These are phyloP conservation scores for Pestalotiopsis sp. DNA, from an alignment of 2,329 filamentous ascomycete species.

Conservation along the genomic window DNA sequence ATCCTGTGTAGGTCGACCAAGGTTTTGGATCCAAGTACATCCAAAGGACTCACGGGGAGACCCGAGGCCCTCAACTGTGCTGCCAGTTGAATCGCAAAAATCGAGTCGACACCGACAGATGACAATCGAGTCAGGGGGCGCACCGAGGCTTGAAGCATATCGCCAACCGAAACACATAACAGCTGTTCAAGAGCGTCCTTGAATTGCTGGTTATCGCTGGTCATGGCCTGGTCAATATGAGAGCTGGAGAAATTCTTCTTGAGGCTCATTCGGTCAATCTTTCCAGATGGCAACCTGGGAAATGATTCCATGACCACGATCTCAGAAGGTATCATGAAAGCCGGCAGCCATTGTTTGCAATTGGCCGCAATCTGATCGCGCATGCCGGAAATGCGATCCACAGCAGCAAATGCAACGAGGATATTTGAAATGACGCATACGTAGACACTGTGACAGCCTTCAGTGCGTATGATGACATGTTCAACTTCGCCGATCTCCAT, in stretches of 20 bases:
- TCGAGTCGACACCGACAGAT: constrained; percentile 40
- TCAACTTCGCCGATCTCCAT: constrained; percentile 81
- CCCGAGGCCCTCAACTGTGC: constrained; percentile 62
- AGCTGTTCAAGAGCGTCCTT: constrained; percentile 33
- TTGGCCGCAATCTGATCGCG: constrained; percentile 51
- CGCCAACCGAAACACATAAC: constrained; percentile 32
- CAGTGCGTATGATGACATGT: constrained; percentile 63
- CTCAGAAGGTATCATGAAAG: constrained; percentile 81
- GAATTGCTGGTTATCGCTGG: constrained; percentile 13
- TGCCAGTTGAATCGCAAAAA: constrained; percentile 53
- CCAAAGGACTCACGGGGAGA: constrained; percentile 56
- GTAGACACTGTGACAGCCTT: constrained; percentile 65
- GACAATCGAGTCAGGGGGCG: constrained; percentile 30
- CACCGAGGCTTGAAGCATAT: constrained; percentile 28
- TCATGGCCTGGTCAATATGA: not conserved
- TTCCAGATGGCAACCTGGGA: constrained; percentile 80
- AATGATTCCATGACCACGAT: constrained; percentile 65
- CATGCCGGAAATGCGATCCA: constrained; percentile 40
- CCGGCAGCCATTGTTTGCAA: constrained; percentile 76
- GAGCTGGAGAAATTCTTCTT: constrained; percentile 50
- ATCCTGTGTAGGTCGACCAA: constrained; percentile 26
- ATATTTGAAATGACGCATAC: constrained; percentile 68
- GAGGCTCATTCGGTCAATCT: constrained; percentile 72
- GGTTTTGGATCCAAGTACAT: constrained; percentile 60
- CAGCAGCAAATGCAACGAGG: constrained; percentile 75